These are phyloP conservation scores for Cardamine chenopodiifolia DNA, from an alignment of 345 rosid genomes.

Conservation along the genomic window DNA sequence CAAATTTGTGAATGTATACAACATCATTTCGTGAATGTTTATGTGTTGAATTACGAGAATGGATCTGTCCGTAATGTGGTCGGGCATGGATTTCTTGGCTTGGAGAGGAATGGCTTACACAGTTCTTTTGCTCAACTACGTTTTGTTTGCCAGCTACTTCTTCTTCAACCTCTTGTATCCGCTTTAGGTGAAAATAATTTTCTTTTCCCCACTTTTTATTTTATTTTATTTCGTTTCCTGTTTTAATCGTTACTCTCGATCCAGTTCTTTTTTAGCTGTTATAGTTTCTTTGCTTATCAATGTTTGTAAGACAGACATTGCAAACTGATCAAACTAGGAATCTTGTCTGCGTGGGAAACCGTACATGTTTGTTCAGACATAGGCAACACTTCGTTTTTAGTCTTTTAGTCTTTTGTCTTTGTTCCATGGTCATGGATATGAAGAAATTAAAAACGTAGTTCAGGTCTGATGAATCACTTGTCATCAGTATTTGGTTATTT, in stretches of 20 bases:
- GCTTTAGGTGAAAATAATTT: constrained; percentile 51
- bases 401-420: too few relatives aligned
- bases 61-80: constrained; percentile 38
- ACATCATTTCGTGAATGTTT: neutral
- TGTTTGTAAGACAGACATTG: neutral
- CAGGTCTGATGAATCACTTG: too few relatives aligned
- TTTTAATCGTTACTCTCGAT: neutral
- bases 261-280: neutral
- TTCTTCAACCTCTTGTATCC: constrained; percentile 81
- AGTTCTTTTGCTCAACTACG: constrained; percentile 58
- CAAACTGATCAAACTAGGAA: neutral
- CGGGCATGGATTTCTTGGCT: constrained; percentile 54
- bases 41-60: constrained; percentile 4
- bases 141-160: constrained; percentile 68
- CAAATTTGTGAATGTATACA: neutral
- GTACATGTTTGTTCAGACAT: neutral
- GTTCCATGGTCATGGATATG: too few relatives aligned
- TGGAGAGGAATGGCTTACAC: constrained; percentile 64
- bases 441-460: too few relatives aligned
- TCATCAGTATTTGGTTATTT: neutral
- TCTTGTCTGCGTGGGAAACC: neutral
- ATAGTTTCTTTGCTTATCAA: neutral
- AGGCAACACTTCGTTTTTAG: too few relatives aligned
- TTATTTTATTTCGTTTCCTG: neutral
- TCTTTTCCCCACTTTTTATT: neutral